Conservation (phyloP, 1,139 yeast species). For the Diutina mesorugosa region DNA sequence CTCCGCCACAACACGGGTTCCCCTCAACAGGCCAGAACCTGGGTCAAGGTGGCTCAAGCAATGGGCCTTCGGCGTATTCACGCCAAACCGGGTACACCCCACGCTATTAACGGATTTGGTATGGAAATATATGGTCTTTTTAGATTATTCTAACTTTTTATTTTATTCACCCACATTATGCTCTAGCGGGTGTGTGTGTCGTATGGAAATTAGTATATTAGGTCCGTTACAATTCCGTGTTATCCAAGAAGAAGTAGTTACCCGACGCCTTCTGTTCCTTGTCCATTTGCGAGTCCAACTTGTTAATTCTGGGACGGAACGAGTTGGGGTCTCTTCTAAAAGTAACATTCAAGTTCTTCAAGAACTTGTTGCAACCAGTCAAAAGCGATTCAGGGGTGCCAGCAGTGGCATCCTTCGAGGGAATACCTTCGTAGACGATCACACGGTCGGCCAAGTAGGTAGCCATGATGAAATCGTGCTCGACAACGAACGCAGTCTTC, state of each 20-base stretch:
- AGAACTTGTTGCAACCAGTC: conserved; percentile 94
- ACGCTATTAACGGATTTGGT: neutral
- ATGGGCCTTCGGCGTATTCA: neutral
- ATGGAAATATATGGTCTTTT: neutral
- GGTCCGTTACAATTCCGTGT: conserved; percentile 24
- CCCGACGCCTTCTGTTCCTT: conserved; percentile 89
- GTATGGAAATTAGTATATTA: neutral
- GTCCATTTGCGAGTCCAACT: conserved; percentile 96
- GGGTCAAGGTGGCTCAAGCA: neutral
- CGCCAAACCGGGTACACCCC: neutral
- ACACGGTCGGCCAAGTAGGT: conserved; percentile 97
- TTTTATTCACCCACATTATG: neutral
- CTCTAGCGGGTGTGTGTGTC: neutral
- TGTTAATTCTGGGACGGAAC: conserved; percentile 96
- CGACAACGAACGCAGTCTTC: conserved; percentile 95
- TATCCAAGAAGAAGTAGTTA: conserved; percentile 91
- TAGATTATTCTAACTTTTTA: neutral
- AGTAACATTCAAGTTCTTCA: conserved; percentile 93
- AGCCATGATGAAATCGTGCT: conserved; percentile 99
- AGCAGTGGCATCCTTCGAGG: conserved; percentile 75
- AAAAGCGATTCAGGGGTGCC: conserved; percentile 82
- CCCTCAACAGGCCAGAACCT: neutral
- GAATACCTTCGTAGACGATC: conserved; percentile 92
- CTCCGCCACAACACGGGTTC: neutral
- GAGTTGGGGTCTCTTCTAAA: conserved; percentile 98